phyloP scores from a whole-genome alignment of 768 basidiomycete genomes.

The Mycena pura region DNA sequence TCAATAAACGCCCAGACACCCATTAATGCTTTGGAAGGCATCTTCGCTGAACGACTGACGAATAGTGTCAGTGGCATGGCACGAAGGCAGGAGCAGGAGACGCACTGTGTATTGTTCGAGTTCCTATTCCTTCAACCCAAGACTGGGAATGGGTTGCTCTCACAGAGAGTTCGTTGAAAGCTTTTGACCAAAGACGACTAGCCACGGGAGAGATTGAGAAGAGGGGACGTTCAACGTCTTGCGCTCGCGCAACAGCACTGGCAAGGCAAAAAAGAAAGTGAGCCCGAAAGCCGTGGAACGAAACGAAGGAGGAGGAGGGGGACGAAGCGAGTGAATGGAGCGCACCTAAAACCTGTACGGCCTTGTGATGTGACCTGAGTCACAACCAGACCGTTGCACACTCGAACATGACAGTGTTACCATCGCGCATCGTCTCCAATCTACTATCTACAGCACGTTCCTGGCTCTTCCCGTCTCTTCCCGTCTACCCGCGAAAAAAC shows the following conservation, averaged over 20 bases:
- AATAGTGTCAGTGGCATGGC: conserved; percentile 9
- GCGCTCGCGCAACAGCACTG: conserved; percentile 52
- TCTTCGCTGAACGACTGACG: conserved; percentile 36
- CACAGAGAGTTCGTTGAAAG: conserved; percentile 53
- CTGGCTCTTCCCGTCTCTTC: too few species aligned
- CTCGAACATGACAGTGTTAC: too few species aligned
- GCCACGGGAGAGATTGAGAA: conserved; percentile 42
- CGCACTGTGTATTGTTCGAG: conserved; percentile 22
- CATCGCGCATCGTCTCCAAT: too few species aligned
- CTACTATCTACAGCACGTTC: too few species aligned
- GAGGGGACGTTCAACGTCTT: conserved; percentile 77
- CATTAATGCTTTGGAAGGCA: conserved; percentile 78
- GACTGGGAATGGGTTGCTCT: conserved; percentile 46
- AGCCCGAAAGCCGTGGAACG: conserved; percentile 36
- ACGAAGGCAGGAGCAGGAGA: conserved; percentile 17
- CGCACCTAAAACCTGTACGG: conserved; percentile 2
- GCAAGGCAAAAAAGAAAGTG: conserved; percentile 40
- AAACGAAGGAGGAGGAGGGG: conserved; percentile 34
- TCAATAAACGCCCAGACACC: conserved; percentile 78
- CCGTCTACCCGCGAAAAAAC: too few species aligned
- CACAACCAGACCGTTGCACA: not conserved
- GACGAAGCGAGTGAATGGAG: conserved; percentile 22
- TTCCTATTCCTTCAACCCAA: conserved; percentile 26
- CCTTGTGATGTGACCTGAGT: not conserved
- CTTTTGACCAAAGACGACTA: conserved; percentile 30